A percentile compares a stretch with the other conserved stretches of the same genome.
Conservation (phyloP, 1,139 yeast genomes). For the Debaryomyces fabryi region DNA sequence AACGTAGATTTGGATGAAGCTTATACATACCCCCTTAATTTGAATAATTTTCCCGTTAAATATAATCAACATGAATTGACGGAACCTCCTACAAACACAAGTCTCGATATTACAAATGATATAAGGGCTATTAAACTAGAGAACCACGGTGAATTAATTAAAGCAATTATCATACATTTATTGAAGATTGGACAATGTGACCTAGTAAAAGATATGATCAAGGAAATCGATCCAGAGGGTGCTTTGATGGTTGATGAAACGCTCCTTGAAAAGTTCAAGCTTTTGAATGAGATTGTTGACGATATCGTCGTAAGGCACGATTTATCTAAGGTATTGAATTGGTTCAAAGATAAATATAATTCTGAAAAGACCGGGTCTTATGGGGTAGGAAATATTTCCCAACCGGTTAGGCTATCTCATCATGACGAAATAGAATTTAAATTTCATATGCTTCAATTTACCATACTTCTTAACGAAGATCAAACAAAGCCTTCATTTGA, state of each 20-base stretch:
- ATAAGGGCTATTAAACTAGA: slow-evolving; percentile 23
- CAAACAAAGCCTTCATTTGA: slow-evolving; percentile 14
- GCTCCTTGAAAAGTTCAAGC: slow-evolving; percentile 30
- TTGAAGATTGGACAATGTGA: slow-evolving; percentile 47
- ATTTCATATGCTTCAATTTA: slow-evolving; percentile 63
- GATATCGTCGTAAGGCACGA: slow-evolving; percentile 39
- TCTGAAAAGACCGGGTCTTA: slow-evolving; percentile 8
- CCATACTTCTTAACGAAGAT: slow-evolving; percentile 39
- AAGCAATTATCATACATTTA: slow-evolving; percentile 44
- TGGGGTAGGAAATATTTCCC: not conserved
- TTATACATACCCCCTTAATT: slow-evolving; percentile 42
- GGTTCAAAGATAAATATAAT: slow-evolving; percentile 37
- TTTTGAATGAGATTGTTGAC: slow-evolving; percentile 40
- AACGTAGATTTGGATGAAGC: slow-evolving; percentile 46
- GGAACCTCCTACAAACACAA: not conserved
- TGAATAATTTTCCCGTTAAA: slow-evolving; percentile 34
- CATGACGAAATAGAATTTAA: slow-evolving; percentile 53
- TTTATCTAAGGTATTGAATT: slow-evolving; percentile 33
- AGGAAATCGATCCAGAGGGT: slow-evolving; percentile 23
- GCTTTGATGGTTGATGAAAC: slow-evolving; percentile 26
- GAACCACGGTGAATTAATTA: slow-evolving; percentile 40
- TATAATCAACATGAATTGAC: slow-evolving; percentile 1
- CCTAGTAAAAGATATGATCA: slow-evolving; percentile 35
- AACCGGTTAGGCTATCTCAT: slow-evolving; percentile 7
- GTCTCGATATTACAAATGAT: slow-evolving; percentile 13